Evolutionary conservation across 2,329 filamentous ascomycete species (phyloP).

Genomic region (Aspergillus pseudotamarii): DNA sequence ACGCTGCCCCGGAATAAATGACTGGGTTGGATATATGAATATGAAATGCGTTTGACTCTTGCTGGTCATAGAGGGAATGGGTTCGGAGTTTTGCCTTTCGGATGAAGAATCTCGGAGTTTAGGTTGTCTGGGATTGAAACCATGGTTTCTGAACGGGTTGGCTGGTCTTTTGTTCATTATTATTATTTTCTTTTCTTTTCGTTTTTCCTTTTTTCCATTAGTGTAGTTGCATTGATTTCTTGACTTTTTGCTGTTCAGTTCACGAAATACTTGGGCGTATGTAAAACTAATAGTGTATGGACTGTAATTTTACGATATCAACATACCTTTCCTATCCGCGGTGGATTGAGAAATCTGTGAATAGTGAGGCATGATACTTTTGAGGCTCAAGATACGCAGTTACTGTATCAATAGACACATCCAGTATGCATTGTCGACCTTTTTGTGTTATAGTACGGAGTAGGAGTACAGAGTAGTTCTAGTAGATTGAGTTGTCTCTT

Average conservation of each 20-base stretch:
- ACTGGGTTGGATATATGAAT: neutral
- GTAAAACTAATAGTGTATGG: neutral
- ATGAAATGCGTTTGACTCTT: slow-evolving; percentile 23
- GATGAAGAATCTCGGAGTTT: slow-evolving; percentile 10
- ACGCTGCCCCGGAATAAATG: slow-evolving; percentile 50
- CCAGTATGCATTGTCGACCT: neutral
- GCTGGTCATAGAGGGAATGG: slow-evolving; percentile 35
- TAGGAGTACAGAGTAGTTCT: too few species aligned
- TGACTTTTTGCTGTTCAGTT: neutral
- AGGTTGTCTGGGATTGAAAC: slow-evolving; percentile 8
- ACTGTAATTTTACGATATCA: neutral
- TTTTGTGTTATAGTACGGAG: neutral
- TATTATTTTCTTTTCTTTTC: neutral
- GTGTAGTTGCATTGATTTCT: neutral
- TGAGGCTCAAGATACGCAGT: neutral
- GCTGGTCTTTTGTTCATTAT: neutral
- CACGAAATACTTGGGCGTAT: neutral
- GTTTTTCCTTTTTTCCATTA: neutral
- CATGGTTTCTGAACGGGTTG: slow-evolving; percentile 7
- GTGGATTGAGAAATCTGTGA: neutral
- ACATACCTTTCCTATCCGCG: neutral
- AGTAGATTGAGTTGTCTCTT: neutral
- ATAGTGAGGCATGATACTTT: neutral
- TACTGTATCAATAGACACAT: neutral
- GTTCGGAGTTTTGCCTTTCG: slow-evolving; percentile 27